Conservation (phyloP, 2,329 filamentous ascomycete species). For the Cytospora piceicola region DNA sequence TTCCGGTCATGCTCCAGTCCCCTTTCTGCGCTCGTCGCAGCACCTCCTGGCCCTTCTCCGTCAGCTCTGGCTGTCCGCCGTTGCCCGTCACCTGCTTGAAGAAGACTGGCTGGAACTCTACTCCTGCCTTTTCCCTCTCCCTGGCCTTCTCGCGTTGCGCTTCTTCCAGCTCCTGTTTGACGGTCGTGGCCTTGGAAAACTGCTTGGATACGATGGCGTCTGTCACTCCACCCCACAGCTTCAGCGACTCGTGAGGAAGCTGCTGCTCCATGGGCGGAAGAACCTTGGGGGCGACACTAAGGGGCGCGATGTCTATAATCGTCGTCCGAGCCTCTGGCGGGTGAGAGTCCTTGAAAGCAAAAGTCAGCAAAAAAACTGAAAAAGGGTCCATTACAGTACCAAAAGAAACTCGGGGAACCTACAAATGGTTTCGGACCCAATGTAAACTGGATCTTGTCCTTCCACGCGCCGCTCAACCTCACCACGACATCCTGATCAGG, state of each 20-base stretch:
- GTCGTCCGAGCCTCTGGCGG: conserved; percentile 66
- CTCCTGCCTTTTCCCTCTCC: conserved; percentile 70
- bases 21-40: conserved; percentile 57
- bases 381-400: conserved; percentile 14
- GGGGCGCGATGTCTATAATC: conserved; percentile 85
- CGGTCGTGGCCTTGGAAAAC: conserved; percentile 78
- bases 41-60: conserved; percentile 55
- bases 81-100: conserved; percentile 68
- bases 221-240: conserved; percentile 87
- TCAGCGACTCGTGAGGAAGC: conserved; percentile 85
- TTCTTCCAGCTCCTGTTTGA: conserved; percentile 93
- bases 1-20: conserved; percentile 55
- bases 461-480: conserved; percentile 85
- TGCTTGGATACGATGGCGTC: conserved; percentile 83
- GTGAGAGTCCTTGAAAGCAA: conserved; percentile 45
- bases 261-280: conserved; percentile 79
- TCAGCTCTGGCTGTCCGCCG: conserved; percentile 59
- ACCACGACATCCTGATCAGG: conserved; percentile 82
- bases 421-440: conserved; percentile 65
- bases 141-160: conserved; percentile 82
- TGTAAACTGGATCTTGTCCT: conserved; percentile 67
- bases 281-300: conserved; percentile 77
- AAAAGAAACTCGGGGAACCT: conserved; percentile 43
- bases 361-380: conserved; percentile 26
- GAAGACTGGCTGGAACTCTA: conserved; percentile 84